A percentile compares a stretch with the other conserved stretches of the same genome.
Evolutionary conservation across 371 early-diverging fungal species (phyloP).

Genomic region (Phascolomyces articulosus): DNA sequence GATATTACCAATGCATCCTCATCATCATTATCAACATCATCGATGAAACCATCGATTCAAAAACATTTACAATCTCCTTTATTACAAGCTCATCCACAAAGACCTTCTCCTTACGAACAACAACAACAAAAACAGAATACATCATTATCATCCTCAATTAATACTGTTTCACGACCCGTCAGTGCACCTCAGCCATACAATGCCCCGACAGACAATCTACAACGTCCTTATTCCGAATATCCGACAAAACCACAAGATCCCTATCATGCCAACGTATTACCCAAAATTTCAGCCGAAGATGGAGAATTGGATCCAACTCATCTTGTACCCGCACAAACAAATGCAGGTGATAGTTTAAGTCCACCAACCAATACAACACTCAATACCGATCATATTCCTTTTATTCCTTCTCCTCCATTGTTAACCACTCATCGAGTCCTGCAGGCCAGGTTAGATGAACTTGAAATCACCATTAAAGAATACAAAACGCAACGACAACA

Average conservation of each 20-base stretch:
- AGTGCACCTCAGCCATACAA: conserved; percentile 4
- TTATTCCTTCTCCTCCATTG: conserved; percentile 60
- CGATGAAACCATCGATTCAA: not conserved
- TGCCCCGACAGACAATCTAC: not conserved
- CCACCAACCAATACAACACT: conserved; percentile 28
- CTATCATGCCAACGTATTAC: not conserved
- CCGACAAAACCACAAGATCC: not conserved
- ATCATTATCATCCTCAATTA: not conserved
- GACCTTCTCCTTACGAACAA: not conserved
- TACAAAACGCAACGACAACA: conserved; percentile 31
- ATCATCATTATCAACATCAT: not conserved
- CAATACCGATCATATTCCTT: conserved; percentile 46
- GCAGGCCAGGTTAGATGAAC: conserved; percentile 37
- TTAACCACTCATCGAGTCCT: conserved; percentile 56
- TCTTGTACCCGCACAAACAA: conserved; percentile 53
- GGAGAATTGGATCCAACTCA: conserved; percentile 49
- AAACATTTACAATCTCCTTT: not conserved
- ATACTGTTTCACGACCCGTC: conserved; percentile 3
- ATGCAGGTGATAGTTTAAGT: conserved; percentile 45
- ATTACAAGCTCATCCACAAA: not conserved
- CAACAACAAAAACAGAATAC: not conserved
- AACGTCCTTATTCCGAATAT: conserved; percentile 14
- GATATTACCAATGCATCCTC: too few relatives aligned
- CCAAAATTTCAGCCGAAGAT: conserved; percentile 24
- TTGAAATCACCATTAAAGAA: conserved; percentile 38